A percentile compares a stretch with the other conserved stretches of the same genome.
These are phyloP conservation scores for Xylaria sp. DNA, from an alignment of 2,329 filamentous ascomycete species.

Conservation along the genomic window DNA sequence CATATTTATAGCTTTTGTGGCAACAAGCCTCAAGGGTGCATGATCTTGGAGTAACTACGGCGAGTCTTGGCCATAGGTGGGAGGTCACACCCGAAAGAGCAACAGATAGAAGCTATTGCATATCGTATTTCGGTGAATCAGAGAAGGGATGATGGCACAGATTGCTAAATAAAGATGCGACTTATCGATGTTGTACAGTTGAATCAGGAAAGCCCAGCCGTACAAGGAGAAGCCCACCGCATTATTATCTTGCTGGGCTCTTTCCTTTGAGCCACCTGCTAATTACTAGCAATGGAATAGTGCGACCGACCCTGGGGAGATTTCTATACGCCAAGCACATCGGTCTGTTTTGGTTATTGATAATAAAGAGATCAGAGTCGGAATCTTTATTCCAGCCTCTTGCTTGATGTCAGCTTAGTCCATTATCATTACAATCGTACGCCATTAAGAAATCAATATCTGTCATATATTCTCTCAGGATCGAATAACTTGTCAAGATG, in stretches of 20 bases:
- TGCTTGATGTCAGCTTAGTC: neutral
- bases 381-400: neutral
- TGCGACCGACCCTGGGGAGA: neutral
- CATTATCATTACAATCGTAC: neutral
- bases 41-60: neutral
- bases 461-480: neutral
- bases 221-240: neutral
- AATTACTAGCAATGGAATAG: neutral
- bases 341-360: neutral
- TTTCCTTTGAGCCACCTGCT: slow-evolving; percentile 7
- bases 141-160: neutral
- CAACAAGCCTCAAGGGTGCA: neutral
- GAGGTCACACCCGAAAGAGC: neutral
- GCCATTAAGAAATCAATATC: neutral
- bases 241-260: neutral
- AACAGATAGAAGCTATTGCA: neutral
- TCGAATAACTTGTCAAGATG: slow-evolving; percentile 33
- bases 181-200: neutral
- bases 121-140: neutral
- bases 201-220: neutral
- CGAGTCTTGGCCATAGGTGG: neutral
- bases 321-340: neutral
- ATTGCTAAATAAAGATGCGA: neutral
- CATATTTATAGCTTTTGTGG: neutral
- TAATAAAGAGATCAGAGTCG: neutral